phyloP scores from a whole-genome alignment of 2,329 filamentous ascomycete genomes.

The Cordyceps sp. region DNA sequence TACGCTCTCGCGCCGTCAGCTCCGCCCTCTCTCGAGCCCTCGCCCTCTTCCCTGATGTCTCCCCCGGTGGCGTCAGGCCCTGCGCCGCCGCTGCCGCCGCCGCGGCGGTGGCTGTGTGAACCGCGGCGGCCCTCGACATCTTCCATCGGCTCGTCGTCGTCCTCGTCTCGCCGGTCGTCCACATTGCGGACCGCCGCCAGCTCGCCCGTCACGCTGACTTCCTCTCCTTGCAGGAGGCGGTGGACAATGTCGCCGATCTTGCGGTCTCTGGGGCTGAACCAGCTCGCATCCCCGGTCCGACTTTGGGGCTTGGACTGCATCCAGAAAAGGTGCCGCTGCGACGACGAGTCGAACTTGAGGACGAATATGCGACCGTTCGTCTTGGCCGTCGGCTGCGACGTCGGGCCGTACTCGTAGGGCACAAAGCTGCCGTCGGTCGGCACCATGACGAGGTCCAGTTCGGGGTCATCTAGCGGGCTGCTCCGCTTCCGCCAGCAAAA shows the following conservation, averaged over 20 bases:
- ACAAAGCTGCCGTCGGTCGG: constrained; percentile 76
- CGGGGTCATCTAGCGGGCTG: constrained; percentile 52
- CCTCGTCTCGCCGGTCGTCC: constrained; percentile 32
- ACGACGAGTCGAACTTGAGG: constrained; percentile 86
- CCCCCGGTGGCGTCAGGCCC: constrained; percentile 78
- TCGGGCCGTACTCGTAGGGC: constrained; percentile 54
- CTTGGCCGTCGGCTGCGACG: constrained; percentile 40
- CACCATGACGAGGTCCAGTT: constrained; percentile 86
- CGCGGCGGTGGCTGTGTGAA: constrained; percentile 36
- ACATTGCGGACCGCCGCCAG: constrained; percentile 44
- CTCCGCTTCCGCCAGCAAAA: constrained; percentile 90
- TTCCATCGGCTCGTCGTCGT: constrained; percentile 33
- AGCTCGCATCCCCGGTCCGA: constrained; percentile 50
- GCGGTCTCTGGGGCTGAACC: constrained; percentile 71
- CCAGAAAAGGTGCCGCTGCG: constrained; percentile 88
- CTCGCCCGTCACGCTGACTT: constrained; percentile 62
- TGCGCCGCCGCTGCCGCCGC: constrained; percentile 59
- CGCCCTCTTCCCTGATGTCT: constrained; percentile 80
- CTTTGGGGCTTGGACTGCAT: constrained; percentile 78
- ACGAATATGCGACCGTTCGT: constrained; percentile 83
- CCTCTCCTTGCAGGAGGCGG: constrained; percentile 69
- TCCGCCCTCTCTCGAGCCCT: constrained; percentile 76
- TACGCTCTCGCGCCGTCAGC: constrained; percentile 98
- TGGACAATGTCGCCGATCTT: constrained; percentile 84
- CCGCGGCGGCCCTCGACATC: constrained; percentile 53